These are phyloP conservation scores for Infundibulicybe gibba DNA, from an alignment of 768 basidiomycete species.

Conservation along the genomic window DNA sequence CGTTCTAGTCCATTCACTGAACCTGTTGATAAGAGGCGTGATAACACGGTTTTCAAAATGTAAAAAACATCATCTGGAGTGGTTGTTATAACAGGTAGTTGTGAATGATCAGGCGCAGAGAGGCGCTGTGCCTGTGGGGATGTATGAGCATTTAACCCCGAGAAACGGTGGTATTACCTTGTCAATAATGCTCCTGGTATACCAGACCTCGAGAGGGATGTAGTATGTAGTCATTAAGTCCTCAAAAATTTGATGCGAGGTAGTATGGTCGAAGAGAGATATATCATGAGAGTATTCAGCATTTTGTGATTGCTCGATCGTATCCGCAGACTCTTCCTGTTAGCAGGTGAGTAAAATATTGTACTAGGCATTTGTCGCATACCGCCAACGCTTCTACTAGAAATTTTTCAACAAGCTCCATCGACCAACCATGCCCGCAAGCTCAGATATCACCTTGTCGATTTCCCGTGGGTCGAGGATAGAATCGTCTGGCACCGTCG, in stretches of 20 bases:
- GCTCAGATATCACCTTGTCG: slow-evolving; percentile 85
- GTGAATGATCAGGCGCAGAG: slow-evolving; percentile 67
- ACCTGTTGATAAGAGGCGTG: slow-evolving; percentile 76
- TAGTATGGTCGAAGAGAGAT: slow-evolving; percentile 40
- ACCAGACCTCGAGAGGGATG: slow-evolving; percentile 90
- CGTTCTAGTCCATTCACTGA: slow-evolving; percentile 54
- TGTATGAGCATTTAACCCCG: slow-evolving; percentile 1
- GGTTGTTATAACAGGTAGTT: slow-evolving; percentile 63
- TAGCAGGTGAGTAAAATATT: slow-evolving; percentile 2
- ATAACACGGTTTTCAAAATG: slow-evolving; percentile 81
- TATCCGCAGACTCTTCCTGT: slow-evolving; percentile 15
- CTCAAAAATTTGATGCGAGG: slow-evolving; percentile 58
- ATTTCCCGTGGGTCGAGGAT: slow-evolving; percentile 83
- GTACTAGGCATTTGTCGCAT: slow-evolving; percentile 9
- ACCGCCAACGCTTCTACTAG: slow-evolving; percentile 72
- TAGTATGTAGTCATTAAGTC: slow-evolving; percentile 73
- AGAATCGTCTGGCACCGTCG: slow-evolving; percentile 41
- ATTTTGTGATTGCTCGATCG: slow-evolving; percentile 1
- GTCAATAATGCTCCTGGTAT: slow-evolving; percentile 79
- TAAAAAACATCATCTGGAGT: slow-evolving; percentile 96
- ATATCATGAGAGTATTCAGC: slow-evolving; percentile 10
- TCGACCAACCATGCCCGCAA: slow-evolving; percentile 85
- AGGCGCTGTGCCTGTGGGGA: slow-evolving; percentile 76
- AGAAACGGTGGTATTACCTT: slow-evolving; percentile 51
- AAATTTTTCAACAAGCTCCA: slow-evolving; percentile 94